phyloP scores from a whole-genome alignment of 179 eudicot species.

The Corrigiola litoralis region DNA sequence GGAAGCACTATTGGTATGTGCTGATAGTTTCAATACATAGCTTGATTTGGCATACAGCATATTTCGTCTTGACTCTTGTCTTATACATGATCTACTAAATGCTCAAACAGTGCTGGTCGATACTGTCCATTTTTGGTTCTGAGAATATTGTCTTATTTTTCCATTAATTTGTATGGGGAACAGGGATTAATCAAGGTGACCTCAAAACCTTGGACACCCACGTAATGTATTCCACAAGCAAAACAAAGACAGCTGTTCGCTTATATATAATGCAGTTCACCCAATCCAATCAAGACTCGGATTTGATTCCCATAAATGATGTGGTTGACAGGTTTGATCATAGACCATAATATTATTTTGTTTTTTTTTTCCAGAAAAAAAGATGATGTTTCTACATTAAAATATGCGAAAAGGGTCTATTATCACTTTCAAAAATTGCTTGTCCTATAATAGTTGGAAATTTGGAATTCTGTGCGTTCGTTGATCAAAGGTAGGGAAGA shows the following conservation, averaged over 20 bases:
- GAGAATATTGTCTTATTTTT: background rate
- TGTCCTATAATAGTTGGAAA: no score
- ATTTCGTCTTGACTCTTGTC: background rate
- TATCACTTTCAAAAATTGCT: no score
- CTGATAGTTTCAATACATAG: background rate
- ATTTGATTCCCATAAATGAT: constrained; percentile 47
- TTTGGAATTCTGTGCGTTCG: no score
- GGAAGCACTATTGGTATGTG: no score
- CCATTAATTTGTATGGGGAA: constrained; percentile 18
- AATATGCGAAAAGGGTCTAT: no score
- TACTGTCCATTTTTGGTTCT: background rate
- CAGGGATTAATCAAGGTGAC: constrained; percentile 44
- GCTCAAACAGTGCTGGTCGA: background rate
- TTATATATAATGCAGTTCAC: constrained; percentile 57
- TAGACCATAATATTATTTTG: background rate
- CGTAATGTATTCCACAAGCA: constrained; percentile 55
- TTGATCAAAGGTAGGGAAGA: no score
- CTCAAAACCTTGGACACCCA: constrained; percentile 58
- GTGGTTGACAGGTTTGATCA: constrained; percentile 51
- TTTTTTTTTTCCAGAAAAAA: background rate
- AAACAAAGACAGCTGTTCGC: constrained; percentile 50
- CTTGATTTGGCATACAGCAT: background rate
- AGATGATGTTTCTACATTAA: no score
- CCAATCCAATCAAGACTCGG: constrained; percentile 27
- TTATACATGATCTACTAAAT: background rate